phyloP scores from a whole-genome alignment of 2,329 filamentous ascomycete species.

The Pestalotiopsis sp. region DNA sequence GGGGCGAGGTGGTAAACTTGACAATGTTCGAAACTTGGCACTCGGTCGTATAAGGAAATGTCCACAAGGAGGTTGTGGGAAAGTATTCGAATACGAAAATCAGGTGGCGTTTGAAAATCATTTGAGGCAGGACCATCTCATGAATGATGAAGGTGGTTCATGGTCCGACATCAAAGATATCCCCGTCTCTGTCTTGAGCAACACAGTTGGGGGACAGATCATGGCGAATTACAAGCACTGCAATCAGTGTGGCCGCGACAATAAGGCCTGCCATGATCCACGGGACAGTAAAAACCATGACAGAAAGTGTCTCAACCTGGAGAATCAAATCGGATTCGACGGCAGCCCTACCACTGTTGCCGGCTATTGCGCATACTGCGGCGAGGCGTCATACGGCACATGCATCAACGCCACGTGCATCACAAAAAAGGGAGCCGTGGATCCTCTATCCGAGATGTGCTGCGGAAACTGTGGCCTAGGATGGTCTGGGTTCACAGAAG shows the following conservation, averaged over 20 bases:
- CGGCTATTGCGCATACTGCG: conserved; percentile 1
- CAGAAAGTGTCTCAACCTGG: neutral
- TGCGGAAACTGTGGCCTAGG: neutral
- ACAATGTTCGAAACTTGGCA: conserved; percentile 34
- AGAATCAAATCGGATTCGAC: neutral
- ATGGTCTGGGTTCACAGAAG: neutral
- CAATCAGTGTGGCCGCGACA: conserved; percentile 11
- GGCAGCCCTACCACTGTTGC: neutral
- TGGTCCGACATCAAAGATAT: neutral
- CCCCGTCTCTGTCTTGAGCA: neutral
- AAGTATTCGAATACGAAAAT: conserved; percentile 34
- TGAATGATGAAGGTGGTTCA: neutral
- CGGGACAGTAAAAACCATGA: conserved; percentile 11
- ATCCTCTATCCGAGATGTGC: neutral
- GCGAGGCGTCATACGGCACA: neutral
- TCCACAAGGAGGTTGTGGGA: conserved; percentile 39
- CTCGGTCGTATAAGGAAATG: conserved; percentile 40
- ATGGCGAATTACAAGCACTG: conserved; percentile 5
- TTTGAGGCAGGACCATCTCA: conserved; percentile 33
- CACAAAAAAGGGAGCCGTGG: neutral
- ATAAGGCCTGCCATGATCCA: neutral
- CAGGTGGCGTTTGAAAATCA: conserved; percentile 36
- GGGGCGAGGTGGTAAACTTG: conserved; percentile 37
- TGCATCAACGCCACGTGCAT: neutral
- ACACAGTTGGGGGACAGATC: neutral